A percentile compares a stretch with the other conserved stretches of the same genome.
Evolutionary conservation across 2,329 filamentous ascomycete species (phyloP).

Genomic region (Fusarium falciforme): DNA sequence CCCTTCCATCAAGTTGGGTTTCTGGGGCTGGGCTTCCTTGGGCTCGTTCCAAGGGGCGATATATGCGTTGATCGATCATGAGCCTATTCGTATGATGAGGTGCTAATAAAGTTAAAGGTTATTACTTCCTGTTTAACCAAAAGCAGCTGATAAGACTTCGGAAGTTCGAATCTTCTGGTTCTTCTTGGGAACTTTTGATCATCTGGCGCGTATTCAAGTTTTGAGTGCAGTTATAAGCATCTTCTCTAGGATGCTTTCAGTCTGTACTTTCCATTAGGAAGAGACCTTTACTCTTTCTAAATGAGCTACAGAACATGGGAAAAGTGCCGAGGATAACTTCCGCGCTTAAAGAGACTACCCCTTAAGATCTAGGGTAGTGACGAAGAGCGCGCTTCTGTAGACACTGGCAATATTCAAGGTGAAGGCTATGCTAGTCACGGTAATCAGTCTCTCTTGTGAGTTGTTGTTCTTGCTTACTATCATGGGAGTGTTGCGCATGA

Average conservation of each 20-base stretch:
- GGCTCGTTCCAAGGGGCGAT: neutral
- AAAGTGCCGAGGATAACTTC: neutral
- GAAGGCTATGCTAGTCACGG: neutral
- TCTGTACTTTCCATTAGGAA: accelerated
- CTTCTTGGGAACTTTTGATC: neutral
- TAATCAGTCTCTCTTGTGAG: neutral
- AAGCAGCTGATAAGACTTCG: neutral
- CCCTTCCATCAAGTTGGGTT: neutral
- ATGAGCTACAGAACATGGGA: neutral
- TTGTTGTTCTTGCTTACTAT: neutral
- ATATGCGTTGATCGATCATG: neutral
- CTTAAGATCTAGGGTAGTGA: neutral
- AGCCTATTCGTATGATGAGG: neutral
- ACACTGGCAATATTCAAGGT: neutral
- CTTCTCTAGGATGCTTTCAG: neutral
- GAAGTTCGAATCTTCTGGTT: neutral
- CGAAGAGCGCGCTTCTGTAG: neutral
- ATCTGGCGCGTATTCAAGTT: neutral
- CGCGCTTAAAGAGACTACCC: neutral
- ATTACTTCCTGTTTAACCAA: neutral
- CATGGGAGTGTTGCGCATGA: neutral
- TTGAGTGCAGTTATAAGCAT: neutral
- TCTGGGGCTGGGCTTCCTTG: neutral
- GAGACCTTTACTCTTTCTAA: neutral
- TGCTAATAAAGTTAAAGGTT: neutral